Evolutionary conservation across 2,329 filamentous ascomycete genomes (phyloP), one percentile per base, ranked within the genome.

Genomic region (Neoscytalidium dimidiatum): DNA sequence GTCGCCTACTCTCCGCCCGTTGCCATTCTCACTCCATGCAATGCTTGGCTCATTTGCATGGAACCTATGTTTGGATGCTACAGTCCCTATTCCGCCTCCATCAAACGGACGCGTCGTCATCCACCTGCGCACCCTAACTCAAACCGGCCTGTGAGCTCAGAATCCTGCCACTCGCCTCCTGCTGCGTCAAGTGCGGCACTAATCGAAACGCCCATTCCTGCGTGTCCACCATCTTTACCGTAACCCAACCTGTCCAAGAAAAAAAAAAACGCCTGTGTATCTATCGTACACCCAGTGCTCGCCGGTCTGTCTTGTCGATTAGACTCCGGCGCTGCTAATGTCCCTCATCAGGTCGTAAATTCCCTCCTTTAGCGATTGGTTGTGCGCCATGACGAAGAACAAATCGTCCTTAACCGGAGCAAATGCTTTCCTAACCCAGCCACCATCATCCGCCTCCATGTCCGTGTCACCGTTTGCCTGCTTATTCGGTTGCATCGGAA

Each of bases 381-480:
- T 92, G 74, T 92, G 87, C 33, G 88, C 85, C 79, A 91, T 84
- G 48, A 92, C 84, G 75, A 90, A 89, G 72, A 86, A 90, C 21
- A 92, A 77, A 38, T 88, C 85, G 11, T 85, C 82, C 73, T 88
- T 81, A 62, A 90, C 83, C 0, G 88, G 86, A 51, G 87, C 84
- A 77, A 92, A 92, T 29, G 92, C 79, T 65, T 79, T 81, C 73
- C 90, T 86, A 66, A 91, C 90, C 87, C 87, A 90, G 53, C 83
- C 82, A 49, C 80, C 79, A 65, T 82, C 83, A 46, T 82, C 84
- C 29, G 69, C 67, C 43, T 74, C 70, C 67, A 85, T 82, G 60
- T 76, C 69, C 72, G 81, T 80, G 69, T 87, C 85, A 71, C 88
- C 83, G 0, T 83, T 43, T 0, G 62, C n/a, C 5, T 31, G 29